Conservation (phyloP, 2,329 filamentous ascomycete species). For the Hymenoscyphus fructigenus region DNA sequence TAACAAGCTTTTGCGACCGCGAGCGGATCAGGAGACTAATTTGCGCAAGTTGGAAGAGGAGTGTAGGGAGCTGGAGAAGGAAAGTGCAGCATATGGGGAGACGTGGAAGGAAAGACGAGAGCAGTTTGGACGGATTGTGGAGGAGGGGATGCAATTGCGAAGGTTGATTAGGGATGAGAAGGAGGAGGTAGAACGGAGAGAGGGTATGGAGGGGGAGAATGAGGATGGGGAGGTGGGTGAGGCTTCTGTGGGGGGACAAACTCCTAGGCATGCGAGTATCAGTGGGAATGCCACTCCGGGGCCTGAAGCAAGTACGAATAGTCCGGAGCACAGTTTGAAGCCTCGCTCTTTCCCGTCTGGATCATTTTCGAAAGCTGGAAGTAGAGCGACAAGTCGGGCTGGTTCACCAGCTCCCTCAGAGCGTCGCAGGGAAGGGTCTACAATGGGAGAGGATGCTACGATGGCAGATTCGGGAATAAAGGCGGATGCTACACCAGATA, state of each 20-base stretch:
- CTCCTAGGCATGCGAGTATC: slow-evolving; percentile 49
- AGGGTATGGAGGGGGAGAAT: slow-evolving; percentile 68
- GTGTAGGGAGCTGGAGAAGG: slow-evolving; percentile 80
- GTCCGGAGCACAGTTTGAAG: slow-evolving; percentile 45
- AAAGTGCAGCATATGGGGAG: slow-evolving; percentile 76
- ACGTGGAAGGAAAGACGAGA: slow-evolving; percentile 84
- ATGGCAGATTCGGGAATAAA: slow-evolving; percentile 55
- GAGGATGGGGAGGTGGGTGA: slow-evolving; percentile 60
- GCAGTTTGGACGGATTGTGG: slow-evolving; percentile 85
- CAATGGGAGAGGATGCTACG: slow-evolving; percentile 54
- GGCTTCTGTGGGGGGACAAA: slow-evolving; percentile 44
- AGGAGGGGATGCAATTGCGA: slow-evolving; percentile 84
- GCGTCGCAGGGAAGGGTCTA: slow-evolving; percentile 24
- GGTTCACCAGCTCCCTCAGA: slow-evolving; percentile 38
- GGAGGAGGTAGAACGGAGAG: slow-evolving; percentile 84
- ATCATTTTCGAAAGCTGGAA: slow-evolving; percentile 41
- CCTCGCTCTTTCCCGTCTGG: slow-evolving; percentile 32
- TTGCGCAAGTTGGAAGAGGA: slow-evolving; percentile 83
- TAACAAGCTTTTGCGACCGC: slow-evolving; percentile 74
- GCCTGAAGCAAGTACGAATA: slow-evolving; percentile 51
- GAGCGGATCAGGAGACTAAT: slow-evolving; percentile 79
- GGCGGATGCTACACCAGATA: slow-evolving; percentile 36
- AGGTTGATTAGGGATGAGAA: slow-evolving; percentile 91
- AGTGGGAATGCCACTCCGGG: slow-evolving; percentile 50
- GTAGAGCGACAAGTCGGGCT: slow-evolving; percentile 42